phyloP scores from a whole-genome alignment of 176 grass and related monocot genomes.

The Elaeis guineensis region DNA sequence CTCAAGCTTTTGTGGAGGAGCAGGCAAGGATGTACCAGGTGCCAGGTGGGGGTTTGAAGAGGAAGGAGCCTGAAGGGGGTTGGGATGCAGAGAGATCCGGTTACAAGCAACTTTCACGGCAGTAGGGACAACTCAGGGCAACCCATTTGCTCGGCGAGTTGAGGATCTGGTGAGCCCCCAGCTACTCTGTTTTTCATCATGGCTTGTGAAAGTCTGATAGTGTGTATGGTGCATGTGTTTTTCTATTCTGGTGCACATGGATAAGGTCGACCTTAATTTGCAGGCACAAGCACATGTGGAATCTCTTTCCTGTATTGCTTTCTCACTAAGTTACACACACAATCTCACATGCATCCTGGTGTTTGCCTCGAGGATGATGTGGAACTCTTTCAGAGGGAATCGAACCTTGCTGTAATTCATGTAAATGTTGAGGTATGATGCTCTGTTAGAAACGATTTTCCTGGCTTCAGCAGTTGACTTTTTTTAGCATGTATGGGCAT shows the following conservation, averaged over 20 bases:
- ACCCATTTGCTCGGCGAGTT: conserved; percentile 11
- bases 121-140: conserved; percentile 27
- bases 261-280: conserved; percentile 22
- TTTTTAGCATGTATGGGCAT: neutral
- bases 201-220: neutral
- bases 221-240: no score
- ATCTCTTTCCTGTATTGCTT: conserved; percentile 20
- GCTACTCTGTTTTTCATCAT: neutral
- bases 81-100: conserved; percentile 68
- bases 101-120: conserved; percentile 60
- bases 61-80: conserved; percentile 76
- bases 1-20: conserved; percentile 52
- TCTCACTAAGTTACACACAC: conserved; percentile 28
- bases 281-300: conserved; percentile 28
- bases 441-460: conserved; percentile 25
- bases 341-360: conserved; percentile 11
- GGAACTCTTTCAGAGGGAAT: conserved; percentile 28
- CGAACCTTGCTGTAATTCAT: conserved; percentile 40
- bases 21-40: conserved; percentile 52
- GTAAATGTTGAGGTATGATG: conserved; percentile 53
- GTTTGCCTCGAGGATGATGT: conserved; percentile 31
- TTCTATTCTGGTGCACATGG: neutral
- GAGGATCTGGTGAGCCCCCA: conserved; percentile 21
- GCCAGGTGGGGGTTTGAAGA: conserved; percentile 47
- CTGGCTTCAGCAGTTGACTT: conserved; percentile 1